phyloP scores from a whole-genome alignment of 2,329 filamentous ascomycete species.

The Aspergillus caelatus region DNA sequence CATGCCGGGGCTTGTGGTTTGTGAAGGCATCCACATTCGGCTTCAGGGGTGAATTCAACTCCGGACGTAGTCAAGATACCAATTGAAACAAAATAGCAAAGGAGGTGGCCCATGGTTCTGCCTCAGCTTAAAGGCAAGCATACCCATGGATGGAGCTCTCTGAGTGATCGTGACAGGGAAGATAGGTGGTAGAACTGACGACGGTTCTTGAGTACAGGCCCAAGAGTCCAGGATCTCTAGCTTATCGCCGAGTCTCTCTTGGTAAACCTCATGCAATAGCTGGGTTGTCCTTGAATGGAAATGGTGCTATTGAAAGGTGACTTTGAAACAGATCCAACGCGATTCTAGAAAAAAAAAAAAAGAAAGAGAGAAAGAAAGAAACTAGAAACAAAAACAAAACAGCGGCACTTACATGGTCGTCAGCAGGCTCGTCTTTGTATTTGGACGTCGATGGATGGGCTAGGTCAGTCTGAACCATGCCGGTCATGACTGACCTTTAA shows the following conservation, averaged over 20 bases:
- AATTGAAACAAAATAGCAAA: neutral
- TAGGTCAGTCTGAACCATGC: conserved; percentile 48
- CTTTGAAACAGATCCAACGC: neutral
- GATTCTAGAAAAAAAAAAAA: conserved; percentile 17
- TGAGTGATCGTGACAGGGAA: neutral
- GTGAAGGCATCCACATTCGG: neutral
- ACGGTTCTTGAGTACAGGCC: neutral
- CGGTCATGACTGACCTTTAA: conserved; percentile 41
- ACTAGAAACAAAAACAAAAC: conserved; percentile 14
- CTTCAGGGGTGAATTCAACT: neutral
- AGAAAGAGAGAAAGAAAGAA: conserved; percentile 6
- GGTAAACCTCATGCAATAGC: conserved; percentile 15
- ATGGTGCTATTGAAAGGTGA: conserved; percentile 1
- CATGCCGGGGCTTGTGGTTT: neutral
- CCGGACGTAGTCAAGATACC: neutral
- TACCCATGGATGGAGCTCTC: neutral
- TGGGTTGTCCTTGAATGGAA: conserved; percentile 19
- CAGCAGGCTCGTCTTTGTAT: conserved; percentile 53
- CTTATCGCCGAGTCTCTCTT: conserved; percentile 13
- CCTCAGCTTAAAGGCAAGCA: neutral
- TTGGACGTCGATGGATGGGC: conserved; percentile 39
- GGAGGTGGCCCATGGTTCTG: neutral
- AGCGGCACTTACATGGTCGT: conserved; percentile 51
- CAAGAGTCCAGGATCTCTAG: neutral
- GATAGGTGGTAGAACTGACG: neutral